Evolutionary conservation across 2,329 filamentous ascomycete species (phyloP), one percentile per base, ranked within the genome.

Genomic region (Penicillium sp.): DNA sequence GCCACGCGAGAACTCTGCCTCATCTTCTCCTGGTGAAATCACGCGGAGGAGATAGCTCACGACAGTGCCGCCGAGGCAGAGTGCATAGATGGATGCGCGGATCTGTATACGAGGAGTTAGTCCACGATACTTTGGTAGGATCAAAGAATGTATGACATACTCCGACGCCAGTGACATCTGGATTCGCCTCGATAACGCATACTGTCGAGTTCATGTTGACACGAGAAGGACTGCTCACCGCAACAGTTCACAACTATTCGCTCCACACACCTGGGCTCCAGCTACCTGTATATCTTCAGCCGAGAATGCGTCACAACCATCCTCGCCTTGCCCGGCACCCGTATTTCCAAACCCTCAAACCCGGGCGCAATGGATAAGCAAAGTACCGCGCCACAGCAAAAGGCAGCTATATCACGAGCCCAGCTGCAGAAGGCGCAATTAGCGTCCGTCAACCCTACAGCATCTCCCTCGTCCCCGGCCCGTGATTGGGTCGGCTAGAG

Each of bases 11-110:
- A 58, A 58, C 36, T 58, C 56, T 27, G 50, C 48, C 45, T 54
- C 46, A 5, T 58, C 54, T 52, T 58, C 48, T 9, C 56, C 54
- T 33, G 56, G 51, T 14, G 51, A 33, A 18, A 58, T 46, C 2
- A 58, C 46, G 4, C 56, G 51, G 39, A 58, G 50, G 16, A 56
- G 14, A 27, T 57, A 57, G 48, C 28, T 56, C 11, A 50, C 54
- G 25, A 58, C 36, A 5, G 56, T 52, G 16, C 56, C 56, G 4
- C 56, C 56, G 16, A 58, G 54, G 8, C 56, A 58, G 48, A 58
- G 51, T 36, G 51, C 16, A 10, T 58, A 58, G 1, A 58, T 58
- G 8, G 56, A 58, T 44, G 50, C 50, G n/a, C 56, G 56, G 11
- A 58, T 58, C 54, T 58, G n/a, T 4, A 13, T 24, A n/a, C 6